These are phyloP conservation scores for Peltaster fructicola DNA, from an alignment of 2,329 filamentous ascomycete genomes.

Conservation along the genomic window DNA sequence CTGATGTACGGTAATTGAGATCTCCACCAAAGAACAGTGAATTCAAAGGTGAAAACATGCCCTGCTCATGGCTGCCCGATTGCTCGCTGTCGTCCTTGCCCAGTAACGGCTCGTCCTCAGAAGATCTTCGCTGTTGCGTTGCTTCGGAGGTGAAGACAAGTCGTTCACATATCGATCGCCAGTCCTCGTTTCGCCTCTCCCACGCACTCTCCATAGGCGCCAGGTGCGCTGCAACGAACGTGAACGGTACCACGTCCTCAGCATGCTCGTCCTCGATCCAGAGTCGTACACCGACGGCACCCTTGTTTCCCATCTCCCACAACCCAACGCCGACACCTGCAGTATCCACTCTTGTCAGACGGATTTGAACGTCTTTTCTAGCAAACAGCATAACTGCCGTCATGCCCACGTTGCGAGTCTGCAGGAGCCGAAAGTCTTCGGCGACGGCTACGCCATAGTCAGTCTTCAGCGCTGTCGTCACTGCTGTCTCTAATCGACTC, in stretches of 20 bases:
- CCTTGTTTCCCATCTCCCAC: conserved; percentile 88
- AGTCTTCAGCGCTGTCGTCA: no score
- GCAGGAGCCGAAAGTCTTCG: conserved; percentile 47
- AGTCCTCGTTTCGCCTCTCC: conserved; percentile 65
- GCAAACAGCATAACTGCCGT: conserved; percentile 79
- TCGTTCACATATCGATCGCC: conserved; percentile 64
- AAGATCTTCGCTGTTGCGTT: conserved; percentile 1
- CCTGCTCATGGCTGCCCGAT: conserved; percentile 13
- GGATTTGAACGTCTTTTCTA: conserved; percentile 37
- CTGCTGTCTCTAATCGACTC: conserved; percentile 50
- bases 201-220: conserved; percentile 73
- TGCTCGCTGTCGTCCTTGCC: conserved; percentile 12
- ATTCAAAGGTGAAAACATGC: conserved; percentile 54
- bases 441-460: no score
- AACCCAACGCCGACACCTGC: conserved; percentile 72
- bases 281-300: conserved; percentile 64
- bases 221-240: conserved; percentile 75
- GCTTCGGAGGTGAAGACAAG: conserved; percentile 46
- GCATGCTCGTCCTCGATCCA: conserved; percentile 34
- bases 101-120: conserved; percentile 11
- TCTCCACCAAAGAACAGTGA: conserved; percentile 82
- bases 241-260: conserved; percentile 42
- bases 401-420: conserved; percentile 65
- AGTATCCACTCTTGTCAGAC: conserved; percentile 50
- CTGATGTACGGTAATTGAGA: conserved; percentile 80